These are phyloP conservation scores for Aegilops tauschii DNA, from an alignment of 176 grass and related monocot genomes.

Conservation along the genomic window DNA sequence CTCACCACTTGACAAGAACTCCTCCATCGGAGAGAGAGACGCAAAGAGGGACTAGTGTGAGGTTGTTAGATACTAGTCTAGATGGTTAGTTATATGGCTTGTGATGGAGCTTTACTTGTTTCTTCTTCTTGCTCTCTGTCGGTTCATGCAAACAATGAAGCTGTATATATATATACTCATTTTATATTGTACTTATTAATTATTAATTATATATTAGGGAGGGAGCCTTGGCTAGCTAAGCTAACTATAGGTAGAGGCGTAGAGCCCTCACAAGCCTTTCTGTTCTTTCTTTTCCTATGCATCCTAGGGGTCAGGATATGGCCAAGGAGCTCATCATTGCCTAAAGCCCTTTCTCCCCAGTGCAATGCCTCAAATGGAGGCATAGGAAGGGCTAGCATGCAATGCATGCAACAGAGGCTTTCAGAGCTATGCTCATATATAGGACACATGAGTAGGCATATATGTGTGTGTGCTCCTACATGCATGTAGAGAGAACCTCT, in stretches of 20 bases:
- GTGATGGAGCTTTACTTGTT: constrained; percentile 35
- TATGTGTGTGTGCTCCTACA: neutral
- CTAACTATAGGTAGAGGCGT: constrained; percentile 18
- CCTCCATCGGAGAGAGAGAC: neutral
- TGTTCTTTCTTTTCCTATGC: constrained; percentile 67
- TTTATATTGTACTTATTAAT: neutral
- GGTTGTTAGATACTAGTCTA: constrained; percentile 29
- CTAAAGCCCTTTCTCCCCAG: neutral
- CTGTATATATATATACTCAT: neutral
- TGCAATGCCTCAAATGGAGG: constrained; percentile 30
- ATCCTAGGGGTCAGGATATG: constrained; percentile 36
- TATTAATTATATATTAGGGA: neutral
- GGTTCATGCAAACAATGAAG: neutral
- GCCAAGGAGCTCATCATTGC: constrained; percentile 52
- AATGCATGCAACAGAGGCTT: constrained; percentile 35
- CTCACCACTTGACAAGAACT: constrained; percentile 42
- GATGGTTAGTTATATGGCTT: constrained; percentile 53
- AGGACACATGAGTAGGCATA: constrained; percentile 24
- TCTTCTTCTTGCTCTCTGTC: constrained; percentile 19
- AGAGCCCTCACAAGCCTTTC: constrained; percentile 40
- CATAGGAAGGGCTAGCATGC: constrained; percentile 25
- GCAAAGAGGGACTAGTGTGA: neutral
- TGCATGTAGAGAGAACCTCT: neutral
- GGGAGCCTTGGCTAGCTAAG: neutral
- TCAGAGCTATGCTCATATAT: constrained; percentile 21